Base-by-base conservation (phyloP, 306 rosid species). In the Gastrolobium bilobum region DNA sequence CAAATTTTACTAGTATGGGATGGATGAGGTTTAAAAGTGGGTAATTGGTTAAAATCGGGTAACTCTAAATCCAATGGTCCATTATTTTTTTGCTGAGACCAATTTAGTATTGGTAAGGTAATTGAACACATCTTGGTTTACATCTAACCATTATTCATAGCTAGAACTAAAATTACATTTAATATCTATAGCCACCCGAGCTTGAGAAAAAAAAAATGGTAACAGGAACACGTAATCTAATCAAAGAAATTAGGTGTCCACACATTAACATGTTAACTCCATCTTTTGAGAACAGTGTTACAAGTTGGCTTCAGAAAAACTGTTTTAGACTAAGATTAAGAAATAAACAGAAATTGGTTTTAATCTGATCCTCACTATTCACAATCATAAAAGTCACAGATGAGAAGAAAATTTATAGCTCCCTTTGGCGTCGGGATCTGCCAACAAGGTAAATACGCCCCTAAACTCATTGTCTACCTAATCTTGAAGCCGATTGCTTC, bases 401-500 rank as follows among this genome's bases (percentile, higher is more conserved):
- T 31, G 34, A 72, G 51, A 62, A 50, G 71, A 74, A 67, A 31
- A 4, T 62, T 83, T 76, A 87, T 48, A 51, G 29, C 57, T 59
- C 68, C 79, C 86, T 85, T 75, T 85, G 91, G 57, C 10, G 73
- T 62, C 81, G 61, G 31, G 86, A 66, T 73, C 85, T 72, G 57
- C 88, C 73, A 78, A 93, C 96, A 7, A 93, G 89, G 84, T 89
- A 88, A 65, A 93, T 82, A 31, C 91, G 92, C 7, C 97, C 96
- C 10, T 93, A 80, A 48, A 90, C 89, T 96, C 97, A 90, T 76
- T 83, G 83, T 80, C 91, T 87, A 57, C 90, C 90, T 5, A 86
- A 66, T 65, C 83, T 83, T 48, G 93, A 89, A 82, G 33, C 44
- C 4, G 91, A 72, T 83, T 73, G 82, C 96, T 93, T 90, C 89